These are phyloP conservation scores for Russula virescens DNA, from an alignment of 768 basidiomycete genomes.

Conservation along the genomic window DNA sequence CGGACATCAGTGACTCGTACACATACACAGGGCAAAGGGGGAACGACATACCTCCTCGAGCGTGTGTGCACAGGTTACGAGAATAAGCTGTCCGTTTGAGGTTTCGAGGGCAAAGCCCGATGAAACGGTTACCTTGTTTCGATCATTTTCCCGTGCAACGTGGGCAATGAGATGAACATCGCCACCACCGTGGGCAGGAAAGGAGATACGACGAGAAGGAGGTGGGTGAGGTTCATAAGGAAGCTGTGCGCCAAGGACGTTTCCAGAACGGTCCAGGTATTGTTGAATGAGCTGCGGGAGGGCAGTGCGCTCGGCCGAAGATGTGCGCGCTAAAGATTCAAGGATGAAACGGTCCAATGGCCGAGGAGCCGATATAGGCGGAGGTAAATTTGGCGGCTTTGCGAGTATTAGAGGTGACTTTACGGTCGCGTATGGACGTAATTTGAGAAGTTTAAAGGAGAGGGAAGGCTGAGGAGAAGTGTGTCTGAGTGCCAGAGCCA, in stretches of 20 bases:
- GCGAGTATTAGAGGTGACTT: neutral
- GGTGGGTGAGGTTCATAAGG: slow-evolving; percentile 49
- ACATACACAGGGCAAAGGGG: neutral
- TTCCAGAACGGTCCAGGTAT: slow-evolving; percentile 39
- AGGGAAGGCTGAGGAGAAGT: too few species aligned
- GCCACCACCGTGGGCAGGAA: slow-evolving; percentile 11
- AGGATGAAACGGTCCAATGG: slow-evolving; percentile 16
- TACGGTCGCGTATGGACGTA: neutral
- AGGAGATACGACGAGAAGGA: slow-evolving; percentile 29
- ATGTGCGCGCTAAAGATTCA: slow-evolving; percentile 5
- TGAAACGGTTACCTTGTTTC: slow-evolving; percentile 45
- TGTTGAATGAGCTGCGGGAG: slow-evolving; percentile 38
- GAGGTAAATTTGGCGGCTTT: neutral
- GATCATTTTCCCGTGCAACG: slow-evolving; percentile 35
- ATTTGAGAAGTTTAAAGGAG: neutral
- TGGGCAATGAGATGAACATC: slow-evolving; percentile 50
- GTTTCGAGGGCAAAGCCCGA: slow-evolving; percentile 52
- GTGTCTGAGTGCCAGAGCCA: too few species aligned
- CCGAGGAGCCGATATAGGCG: neutral
- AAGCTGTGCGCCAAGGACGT: slow-evolving; percentile 38
- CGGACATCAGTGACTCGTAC: neutral
- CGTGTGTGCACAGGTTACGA: slow-evolving; percentile 59
- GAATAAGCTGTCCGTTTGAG: slow-evolving; percentile 31
- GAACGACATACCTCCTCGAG: slow-evolving; percentile 46
- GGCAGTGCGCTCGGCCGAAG: slow-evolving; percentile 4